Conservation (phyloP, 306 rosid species). For the Canavalia ensiformis region DNA sequence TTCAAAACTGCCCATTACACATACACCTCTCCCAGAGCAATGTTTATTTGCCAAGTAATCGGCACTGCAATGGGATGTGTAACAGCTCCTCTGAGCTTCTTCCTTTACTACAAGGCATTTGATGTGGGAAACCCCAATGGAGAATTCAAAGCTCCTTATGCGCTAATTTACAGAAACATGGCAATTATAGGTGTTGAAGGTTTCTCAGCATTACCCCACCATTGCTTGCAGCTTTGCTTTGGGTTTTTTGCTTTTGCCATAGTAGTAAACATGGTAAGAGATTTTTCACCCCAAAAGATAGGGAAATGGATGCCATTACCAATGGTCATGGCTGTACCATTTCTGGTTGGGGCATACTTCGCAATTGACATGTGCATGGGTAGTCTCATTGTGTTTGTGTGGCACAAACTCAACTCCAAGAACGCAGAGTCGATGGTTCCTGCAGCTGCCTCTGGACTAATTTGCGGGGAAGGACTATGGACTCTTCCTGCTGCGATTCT, state of each 20-base stretch:
- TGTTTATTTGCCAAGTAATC: conserved; percentile 81
- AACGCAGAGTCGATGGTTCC: conserved; percentile 82
- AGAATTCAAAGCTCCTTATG: conserved; percentile 95
- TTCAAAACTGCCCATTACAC: conserved; percentile 92
- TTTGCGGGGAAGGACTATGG: conserved; percentile 97
- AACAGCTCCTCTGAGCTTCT: conserved; percentile 81
- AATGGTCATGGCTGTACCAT: conserved; percentile 95
- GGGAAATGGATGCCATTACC: conserved; percentile 96
- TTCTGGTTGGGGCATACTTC: conserved; percentile 89
- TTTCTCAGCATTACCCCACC: conserved; percentile 80
- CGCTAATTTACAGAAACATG: conserved; percentile 63
- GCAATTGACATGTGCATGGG: conserved; percentile 88
- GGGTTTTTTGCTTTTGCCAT: conserved; percentile 55
- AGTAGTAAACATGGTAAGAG: conserved; percentile 51
- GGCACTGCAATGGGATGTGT: conserved; percentile 85
- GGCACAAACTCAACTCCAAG: conserved; percentile 64
- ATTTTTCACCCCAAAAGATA: conserved; percentile 58
- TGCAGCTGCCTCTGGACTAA: conserved; percentile 88
- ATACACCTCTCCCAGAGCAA: conserved; percentile 84
- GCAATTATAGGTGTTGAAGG: conserved; percentile 56
- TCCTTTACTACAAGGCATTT: conserved; percentile 69
- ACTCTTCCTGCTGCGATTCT: conserved; percentile 91
- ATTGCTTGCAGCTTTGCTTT: conserved; percentile 76
- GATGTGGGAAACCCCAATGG: conserved; percentile 74
- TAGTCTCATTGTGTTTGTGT: conserved; percentile 70